Percentiles rank a stretch among this genome's conserved stretches.
These are phyloP conservation scores for Pseudogymnoascus sp. DNA, from an alignment of 2,329 filamentous ascomycete genomes.

Conservation along the genomic window DNA sequence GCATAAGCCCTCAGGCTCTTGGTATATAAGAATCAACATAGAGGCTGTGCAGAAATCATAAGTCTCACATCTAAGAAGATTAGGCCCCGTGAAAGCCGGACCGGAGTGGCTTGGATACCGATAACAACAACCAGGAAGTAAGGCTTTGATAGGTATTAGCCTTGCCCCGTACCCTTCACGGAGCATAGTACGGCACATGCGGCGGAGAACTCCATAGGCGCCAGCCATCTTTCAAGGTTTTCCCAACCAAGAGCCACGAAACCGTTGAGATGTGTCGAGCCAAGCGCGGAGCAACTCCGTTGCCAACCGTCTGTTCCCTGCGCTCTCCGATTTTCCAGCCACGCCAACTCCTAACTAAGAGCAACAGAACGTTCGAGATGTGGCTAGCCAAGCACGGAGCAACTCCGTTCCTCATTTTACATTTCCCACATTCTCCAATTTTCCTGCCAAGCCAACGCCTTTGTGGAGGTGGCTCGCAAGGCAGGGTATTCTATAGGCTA, in stretches of 20 bases:
- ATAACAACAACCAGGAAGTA: not conserved
- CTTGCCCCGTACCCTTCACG: not conserved
- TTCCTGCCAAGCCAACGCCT: not conserved
- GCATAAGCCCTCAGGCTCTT: not conserved
- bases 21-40: not conserved
- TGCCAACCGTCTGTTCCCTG: not conserved
- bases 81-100: not conserved
- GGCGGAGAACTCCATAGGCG: not conserved
- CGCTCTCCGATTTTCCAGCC: not conserved
- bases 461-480: not conserved
- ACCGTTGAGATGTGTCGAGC: not conserved
- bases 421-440: not conserved
- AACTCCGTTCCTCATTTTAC: not conserved
- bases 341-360: not conserved
- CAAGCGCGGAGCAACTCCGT: not conserved
- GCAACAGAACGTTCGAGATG: not conserved
- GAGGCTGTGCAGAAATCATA: not conserved
- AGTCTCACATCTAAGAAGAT: not conserved
- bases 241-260: not conserved
- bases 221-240: not conserved
- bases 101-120: not conserved
- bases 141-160: not conserved
- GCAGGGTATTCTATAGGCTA: not conserved
- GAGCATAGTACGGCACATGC: not conserved
- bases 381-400: not conserved